phyloP scores from a whole-genome alignment of 2,329 filamentous ascomycete genomes.

The Nemania sp. region DNA sequence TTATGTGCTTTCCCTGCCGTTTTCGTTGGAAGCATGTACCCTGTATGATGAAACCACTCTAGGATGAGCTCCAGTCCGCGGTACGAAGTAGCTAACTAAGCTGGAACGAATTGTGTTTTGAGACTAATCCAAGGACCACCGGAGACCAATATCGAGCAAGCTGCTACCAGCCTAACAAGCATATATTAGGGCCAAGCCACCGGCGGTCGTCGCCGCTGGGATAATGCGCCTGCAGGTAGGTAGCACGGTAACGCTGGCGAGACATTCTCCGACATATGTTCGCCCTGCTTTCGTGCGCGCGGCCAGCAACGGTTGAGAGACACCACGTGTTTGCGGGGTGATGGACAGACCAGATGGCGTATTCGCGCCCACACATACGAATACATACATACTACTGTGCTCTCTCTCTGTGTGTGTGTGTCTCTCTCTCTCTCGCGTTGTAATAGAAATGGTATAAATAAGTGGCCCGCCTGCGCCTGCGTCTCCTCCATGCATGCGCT shows the following conservation, averaged over 20 bases:
- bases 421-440: too few relatives aligned
- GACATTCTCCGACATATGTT: slow-evolving; percentile 6
- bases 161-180: background rate
- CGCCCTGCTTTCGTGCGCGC: background rate
- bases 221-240: background rate
- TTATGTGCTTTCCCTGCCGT: too few relatives aligned
- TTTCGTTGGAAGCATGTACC: too few relatives aligned
- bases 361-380: too few relatives aligned
- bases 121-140: background rate
- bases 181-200: background rate
- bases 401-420: too few relatives aligned
- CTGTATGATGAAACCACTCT: too few relatives aligned
- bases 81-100: too few relatives aligned
- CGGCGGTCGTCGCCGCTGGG: background rate
- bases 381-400: too few relatives aligned
- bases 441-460: too few relatives aligned
- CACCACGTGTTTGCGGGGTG: slow-evolving; percentile 24
- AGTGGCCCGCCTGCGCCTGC: too few relatives aligned
- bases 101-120: background rate
- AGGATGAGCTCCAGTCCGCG: too few relatives aligned
- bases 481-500: background rate
- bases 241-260: slow-evolving; percentile 13
- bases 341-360: too few relatives aligned
- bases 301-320: slow-evolving; percentile 13
- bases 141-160: background rate